Conservation (phyloP, 2,329 filamentous ascomycete species). For the Clarireedia homoeocarpa region DNA sequence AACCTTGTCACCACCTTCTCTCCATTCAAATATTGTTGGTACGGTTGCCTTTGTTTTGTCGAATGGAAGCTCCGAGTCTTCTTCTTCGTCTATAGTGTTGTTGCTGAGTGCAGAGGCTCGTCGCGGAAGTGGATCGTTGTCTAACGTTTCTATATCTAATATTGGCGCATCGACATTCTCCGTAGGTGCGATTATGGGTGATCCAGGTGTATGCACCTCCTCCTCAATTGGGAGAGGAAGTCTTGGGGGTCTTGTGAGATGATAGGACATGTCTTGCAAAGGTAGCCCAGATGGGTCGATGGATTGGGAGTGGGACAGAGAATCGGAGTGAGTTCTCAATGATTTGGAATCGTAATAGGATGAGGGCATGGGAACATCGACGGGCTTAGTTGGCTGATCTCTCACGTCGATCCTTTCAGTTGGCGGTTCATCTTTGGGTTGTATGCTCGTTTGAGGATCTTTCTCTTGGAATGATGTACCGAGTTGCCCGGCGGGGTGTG, state of each 20-base stretch:
- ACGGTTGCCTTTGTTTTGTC: conserved; percentile 72
- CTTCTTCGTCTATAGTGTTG: conserved; percentile 69
- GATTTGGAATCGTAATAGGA: conserved; percentile 22
- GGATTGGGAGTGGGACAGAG: conserved; percentile 3
- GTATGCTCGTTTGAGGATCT: conserved; percentile 18
- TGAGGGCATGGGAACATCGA: conserved; percentile 39
- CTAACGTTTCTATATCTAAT: conserved; percentile 37
- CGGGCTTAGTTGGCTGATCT: conserved; percentile 45
- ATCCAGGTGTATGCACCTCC: conserved; percentile 81
- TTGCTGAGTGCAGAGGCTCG: conserved; percentile 53
- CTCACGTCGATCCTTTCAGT: conserved; percentile 30
- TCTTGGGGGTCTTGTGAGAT: conserved; percentile 68
- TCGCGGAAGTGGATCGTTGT: conserved; percentile 39
- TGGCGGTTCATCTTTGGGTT: conserved; percentile 20
- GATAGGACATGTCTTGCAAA: conserved; percentile 45
- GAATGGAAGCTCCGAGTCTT: conserved; percentile 68
- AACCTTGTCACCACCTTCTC: conserved; percentile 67
- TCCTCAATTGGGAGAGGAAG: conserved; percentile 90
- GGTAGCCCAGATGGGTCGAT: conserved; percentile 44
- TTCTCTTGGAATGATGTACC: conserved; percentile 18
- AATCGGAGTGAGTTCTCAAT: conserved; percentile 23
- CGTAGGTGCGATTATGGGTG: conserved; percentile 72
- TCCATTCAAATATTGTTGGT: conserved; percentile 81
- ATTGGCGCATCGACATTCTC: conserved; percentile 43
- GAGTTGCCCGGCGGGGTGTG: conserved; percentile 14